A percentile compares a stretch with the other conserved stretches of the same genome.
Conservation (phyloP, 2,329 filamentous ascomycete species). For the Fusarium decemcellulare region DNA sequence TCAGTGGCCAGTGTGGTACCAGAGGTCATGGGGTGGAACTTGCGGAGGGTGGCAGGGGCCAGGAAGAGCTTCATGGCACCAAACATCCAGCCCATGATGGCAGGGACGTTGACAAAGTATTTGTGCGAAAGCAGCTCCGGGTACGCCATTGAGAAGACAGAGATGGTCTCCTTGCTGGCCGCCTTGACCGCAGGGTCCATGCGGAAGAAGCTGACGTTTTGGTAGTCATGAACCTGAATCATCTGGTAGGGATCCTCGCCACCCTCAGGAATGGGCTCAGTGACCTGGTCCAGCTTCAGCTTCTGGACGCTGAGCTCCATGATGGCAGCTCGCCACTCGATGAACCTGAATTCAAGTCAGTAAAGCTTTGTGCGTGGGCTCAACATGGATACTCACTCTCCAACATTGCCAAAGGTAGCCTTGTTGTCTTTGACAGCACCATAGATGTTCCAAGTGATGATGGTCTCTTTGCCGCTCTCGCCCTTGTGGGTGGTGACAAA, state of each 20-base stretch:
- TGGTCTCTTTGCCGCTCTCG: constrained; percentile 67
- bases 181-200: constrained; percentile 83
- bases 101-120: constrained; percentile 95
- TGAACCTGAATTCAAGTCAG: constrained; percentile 72
- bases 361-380: background rate
- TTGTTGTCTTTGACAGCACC: constrained; percentile 87
- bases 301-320: constrained; percentile 89
- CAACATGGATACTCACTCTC: constrained; percentile 74
- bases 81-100: constrained; percentile 92
- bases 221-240: constrained; percentile 94
- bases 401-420: constrained; percentile 85
- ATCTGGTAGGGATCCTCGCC: constrained; percentile 90
- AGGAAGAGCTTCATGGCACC: constrained; percentile 82
- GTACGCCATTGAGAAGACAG: constrained; percentile 85
- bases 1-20: constrained; percentile 77
- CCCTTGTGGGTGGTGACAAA: constrained; percentile 82
- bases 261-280: constrained; percentile 78
- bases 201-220: constrained; percentile 87
- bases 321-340: constrained; percentile 89
- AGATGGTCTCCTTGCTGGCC: constrained; percentile 85
- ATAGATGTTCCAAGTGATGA: constrained; percentile 96
- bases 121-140: constrained; percentile 88
- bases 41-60: constrained; percentile 80
- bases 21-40: constrained; percentile 84
- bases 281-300: constrained; percentile 79